These are phyloP conservation scores for Powellomyces hirtus DNA, from an alignment of 192 early-diverging fungal species.

Conservation along the genomic window DNA sequence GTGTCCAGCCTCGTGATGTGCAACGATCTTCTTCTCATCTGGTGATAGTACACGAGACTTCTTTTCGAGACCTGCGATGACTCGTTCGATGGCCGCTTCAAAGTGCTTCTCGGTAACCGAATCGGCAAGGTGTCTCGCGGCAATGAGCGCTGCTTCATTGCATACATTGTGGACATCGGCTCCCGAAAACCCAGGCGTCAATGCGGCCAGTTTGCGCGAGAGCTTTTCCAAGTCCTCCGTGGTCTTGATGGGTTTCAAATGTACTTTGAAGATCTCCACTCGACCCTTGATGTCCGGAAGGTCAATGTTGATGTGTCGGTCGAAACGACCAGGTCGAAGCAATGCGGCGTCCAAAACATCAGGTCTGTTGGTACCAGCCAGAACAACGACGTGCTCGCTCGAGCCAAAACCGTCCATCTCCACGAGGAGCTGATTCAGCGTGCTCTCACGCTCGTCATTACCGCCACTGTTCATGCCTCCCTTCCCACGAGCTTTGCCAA, in stretches of 20 bases:
- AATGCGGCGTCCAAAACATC: constrained; percentile 96
- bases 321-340: constrained; percentile 96
- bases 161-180: constrained; percentile 98
- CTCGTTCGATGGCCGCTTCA: constrained; percentile 96
- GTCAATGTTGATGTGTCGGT: constrained; percentile 97
- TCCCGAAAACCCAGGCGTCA: constrained; percentile 98
- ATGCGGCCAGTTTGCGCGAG: constrained; percentile 82
- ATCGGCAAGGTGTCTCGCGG: constrained; percentile 79
- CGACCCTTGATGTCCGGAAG: constrained; percentile 95
- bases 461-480: constrained; percentile 80
- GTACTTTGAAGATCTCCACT: constrained; percentile 94
- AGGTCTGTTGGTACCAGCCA: constrained; percentile 97
- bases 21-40: constrained; percentile 98
- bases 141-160: constrained; percentile 98
- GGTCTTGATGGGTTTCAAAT: constrained; percentile 80
- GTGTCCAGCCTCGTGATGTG: constrained; percentile 99
- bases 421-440: constrained; percentile 95
- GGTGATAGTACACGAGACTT: constrained; percentile 92
- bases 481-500: constrained; percentile 94
- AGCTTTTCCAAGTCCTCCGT: constrained; percentile 72
- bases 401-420: constrained; percentile 99
- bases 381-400: constrained; percentile 86
- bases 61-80: constrained; percentile 97
- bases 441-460: constrained; percentile 97
- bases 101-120: constrained; percentile 85